Conservation (phyloP, 352 stramenopile genomes). For the Globisporangium emineosum region DNA sequence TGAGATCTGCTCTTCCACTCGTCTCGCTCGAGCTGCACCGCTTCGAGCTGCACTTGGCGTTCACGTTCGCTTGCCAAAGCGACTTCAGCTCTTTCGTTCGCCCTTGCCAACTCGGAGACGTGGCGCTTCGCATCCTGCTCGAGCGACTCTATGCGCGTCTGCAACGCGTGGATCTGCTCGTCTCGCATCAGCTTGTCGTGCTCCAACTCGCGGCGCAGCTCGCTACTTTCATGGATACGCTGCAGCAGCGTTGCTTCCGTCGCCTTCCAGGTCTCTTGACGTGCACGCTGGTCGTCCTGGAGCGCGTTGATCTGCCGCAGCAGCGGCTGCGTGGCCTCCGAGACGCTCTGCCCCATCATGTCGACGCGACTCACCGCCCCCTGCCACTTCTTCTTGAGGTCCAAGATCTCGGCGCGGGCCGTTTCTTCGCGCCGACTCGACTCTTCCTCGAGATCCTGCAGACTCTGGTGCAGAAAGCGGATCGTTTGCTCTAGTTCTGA, state of each 20-base stretch:
- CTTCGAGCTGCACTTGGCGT: conserved; percentile 34
- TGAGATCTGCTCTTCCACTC: conserved; percentile 42
- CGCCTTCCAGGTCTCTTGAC: conserved; percentile 55
- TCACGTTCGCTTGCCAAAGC: conserved; percentile 35
- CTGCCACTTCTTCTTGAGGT: conserved; percentile 80
- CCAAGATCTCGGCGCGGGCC: conserved; percentile 43
- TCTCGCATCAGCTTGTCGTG: conserved; percentile 41
- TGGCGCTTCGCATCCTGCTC: conserved; percentile 31
- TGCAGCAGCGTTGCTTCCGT: conserved; percentile 41
- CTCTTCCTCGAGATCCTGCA: conserved; percentile 55
- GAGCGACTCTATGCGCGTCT: conserved; percentile 28
- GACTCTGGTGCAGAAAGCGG: conserved; percentile 52
- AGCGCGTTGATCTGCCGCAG: conserved; percentile 67
- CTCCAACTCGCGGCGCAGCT: conserved; percentile 32
- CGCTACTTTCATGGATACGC: conserved; percentile 36
- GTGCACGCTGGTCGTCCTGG: conserved; percentile 58
- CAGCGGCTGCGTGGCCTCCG: conserved; percentile 72
- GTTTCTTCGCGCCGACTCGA: conserved; percentile 55
- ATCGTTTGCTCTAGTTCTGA: conserved; percentile 59
- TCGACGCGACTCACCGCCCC: conserved; percentile 69
- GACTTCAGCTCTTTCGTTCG: conserved; percentile 32
- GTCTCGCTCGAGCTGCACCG: conserved; percentile 46
- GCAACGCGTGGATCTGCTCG: conserved; percentile 33
- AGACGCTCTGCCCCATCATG: conserved; percentile 58
- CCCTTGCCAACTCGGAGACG: conserved; percentile 28